A percentile compares a stretch with the other conserved stretches of the same genome.
Evolutionary conservation across 148 eudicot species (phyloP).

Genomic region (Mesembryanthemum crystallinum): DNA sequence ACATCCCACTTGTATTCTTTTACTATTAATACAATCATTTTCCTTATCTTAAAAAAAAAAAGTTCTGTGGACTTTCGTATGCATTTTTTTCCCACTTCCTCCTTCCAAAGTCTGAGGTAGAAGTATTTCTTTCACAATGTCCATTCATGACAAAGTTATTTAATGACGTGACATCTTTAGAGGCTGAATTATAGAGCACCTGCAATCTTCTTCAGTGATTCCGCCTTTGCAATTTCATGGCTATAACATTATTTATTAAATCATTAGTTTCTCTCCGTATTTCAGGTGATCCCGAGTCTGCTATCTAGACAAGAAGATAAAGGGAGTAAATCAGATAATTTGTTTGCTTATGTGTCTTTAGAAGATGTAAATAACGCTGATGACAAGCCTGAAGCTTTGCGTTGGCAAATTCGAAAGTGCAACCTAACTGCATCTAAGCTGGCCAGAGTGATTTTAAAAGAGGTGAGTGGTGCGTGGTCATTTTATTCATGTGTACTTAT

Average conservation of each 20-base stretch:
- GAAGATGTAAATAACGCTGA: conserved; percentile 35
- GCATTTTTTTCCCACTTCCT: neutral
- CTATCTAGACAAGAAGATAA: conserved; percentile 28
- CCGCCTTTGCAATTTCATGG: neutral
- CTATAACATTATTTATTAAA: neutral
- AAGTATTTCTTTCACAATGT: neutral
- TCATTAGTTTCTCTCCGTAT: neutral
- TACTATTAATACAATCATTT: no score
- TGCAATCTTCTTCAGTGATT: neutral
- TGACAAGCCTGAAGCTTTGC: conserved; percentile 22
- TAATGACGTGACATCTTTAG: neutral
- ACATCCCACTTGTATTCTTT: no score
- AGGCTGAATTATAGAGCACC: neutral
- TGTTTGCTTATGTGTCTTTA: conserved; percentile 66
- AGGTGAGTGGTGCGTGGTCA: conserved; percentile 44
- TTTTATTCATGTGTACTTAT: neutral
- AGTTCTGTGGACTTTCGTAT: neutral
- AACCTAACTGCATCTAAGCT: conserved; percentile 59
- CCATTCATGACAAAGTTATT: neutral
- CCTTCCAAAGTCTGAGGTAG: neutral
- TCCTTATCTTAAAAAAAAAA: no score
- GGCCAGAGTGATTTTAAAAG: conserved; percentile 47
- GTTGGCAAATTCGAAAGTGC: conserved; percentile 62
- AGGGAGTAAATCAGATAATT: conserved; percentile 38
- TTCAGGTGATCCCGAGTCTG: conserved; percentile 74